These are phyloP conservation scores for Potentilla sterilis DNA, from an alignment of 306 rosid species.

Conservation along the genomic window DNA sequence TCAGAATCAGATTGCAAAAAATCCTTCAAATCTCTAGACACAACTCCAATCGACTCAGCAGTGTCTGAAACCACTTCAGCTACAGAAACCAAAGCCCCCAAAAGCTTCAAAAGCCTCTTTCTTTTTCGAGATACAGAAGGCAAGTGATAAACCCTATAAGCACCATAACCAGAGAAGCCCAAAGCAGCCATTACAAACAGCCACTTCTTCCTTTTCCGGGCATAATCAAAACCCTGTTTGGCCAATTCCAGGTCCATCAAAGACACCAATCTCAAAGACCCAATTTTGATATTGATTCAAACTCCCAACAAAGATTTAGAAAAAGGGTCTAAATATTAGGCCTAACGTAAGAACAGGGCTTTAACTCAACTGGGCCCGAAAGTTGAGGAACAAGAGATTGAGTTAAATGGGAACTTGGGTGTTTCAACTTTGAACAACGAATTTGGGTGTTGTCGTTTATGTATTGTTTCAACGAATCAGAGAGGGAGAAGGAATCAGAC, in stretches of 20 bases:
- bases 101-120: conserved; percentile 47
- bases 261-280: conserved; percentile 17
- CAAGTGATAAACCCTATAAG: conserved; percentile 46
- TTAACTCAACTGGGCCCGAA: conserved; percentile 3
- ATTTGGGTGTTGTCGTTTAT: neutral
- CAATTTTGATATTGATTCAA: neutral
- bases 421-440: conserved; percentile 1
- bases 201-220: conserved; percentile 58
- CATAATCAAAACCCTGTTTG: conserved; percentile 38
- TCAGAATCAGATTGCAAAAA: conserved; percentile 70
- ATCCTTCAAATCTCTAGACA: conserved; percentile 63
- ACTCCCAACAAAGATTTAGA: neutral
- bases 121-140: conserved; percentile 60
- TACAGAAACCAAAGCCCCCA: conserved; percentile 49
- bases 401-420: neutral
- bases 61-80: conserved; percentile 63
- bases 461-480: neutral
- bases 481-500: neutral
- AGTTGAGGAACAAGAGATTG: neutral
- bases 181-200: conserved; percentile 41
- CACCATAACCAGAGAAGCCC: conserved; percentile 58
- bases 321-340: neutral
- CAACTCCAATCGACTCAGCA: conserved; percentile 56
- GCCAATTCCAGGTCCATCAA: conserved; percentile 52
- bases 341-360: neutral